These are phyloP conservation scores for Globisporangium megalacanthum DNA, from an alignment of 352 stramenopile genomes.

Conservation along the genomic window DNA sequence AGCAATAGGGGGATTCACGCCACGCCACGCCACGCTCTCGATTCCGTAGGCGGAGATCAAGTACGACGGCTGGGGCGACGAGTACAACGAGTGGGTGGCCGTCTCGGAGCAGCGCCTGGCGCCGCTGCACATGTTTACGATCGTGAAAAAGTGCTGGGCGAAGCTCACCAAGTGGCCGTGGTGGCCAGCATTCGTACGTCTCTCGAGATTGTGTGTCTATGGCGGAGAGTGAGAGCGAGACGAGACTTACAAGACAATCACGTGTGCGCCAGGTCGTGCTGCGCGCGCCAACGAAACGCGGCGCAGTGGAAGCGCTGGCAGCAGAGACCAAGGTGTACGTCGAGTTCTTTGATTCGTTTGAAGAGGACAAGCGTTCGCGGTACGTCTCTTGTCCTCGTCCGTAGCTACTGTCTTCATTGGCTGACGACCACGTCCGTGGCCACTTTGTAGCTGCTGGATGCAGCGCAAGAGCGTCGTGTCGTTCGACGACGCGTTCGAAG, in stretches of 20 bases:
- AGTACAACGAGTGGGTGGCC: constrained; percentile 76
- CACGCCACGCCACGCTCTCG: not conserved
- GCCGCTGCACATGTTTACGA: constrained; percentile 75
- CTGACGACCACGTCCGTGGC: no score
- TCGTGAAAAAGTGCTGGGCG: constrained; percentile 83
- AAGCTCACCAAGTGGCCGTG: constrained; percentile 82
- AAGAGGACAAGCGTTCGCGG: constrained; percentile 62
- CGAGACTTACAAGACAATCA: not conserved
- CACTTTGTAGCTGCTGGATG: constrained; percentile 54
- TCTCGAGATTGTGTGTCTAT: not conserved
- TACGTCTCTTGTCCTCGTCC: constrained; percentile 1
- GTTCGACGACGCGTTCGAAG: constrained; percentile 71
- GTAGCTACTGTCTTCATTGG: no score
- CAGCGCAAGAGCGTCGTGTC: constrained; percentile 73
- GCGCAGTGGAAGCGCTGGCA: constrained; percentile 45
- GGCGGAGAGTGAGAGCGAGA: not conserved
- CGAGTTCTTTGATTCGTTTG: constrained; percentile 80
- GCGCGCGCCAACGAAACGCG: constrained; percentile 49
- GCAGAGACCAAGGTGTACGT: constrained; percentile 76
- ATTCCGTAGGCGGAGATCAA: constrained; percentile 62
- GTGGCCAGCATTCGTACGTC: constrained; percentile 72
- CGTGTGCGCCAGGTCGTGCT: constrained; percentile 43
- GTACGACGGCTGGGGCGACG: constrained; percentile 78
- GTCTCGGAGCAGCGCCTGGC: constrained; percentile 53
- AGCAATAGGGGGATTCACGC: no score